These are phyloP conservation scores for Candida endomychidarum DNA, from an alignment of 805 yeast genomes.

Conservation along the genomic window DNA sequence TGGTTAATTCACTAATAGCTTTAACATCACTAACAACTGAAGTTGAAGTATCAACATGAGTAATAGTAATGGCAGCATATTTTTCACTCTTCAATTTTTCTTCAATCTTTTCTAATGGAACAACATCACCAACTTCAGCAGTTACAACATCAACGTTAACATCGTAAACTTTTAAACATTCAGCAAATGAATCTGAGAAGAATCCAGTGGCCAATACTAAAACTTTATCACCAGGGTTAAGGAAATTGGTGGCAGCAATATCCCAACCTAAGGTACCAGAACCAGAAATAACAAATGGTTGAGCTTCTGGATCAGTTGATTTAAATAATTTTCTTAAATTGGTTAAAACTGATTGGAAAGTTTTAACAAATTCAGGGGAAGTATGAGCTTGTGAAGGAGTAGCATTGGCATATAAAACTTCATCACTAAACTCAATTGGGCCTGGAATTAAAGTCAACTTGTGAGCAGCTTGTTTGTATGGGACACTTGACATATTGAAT, in stretches of 20 bases:
- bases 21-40: conserved; percentile 82
- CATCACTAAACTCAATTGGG: conserved; percentile 80
- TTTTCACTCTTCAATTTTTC: conserved; percentile 48
- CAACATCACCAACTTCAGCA: conserved; percentile 73
- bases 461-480: conserved; percentile 41
- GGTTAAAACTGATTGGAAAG: conserved; percentile 67
- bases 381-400: conserved; percentile 90
- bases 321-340: conserved; percentile 74
- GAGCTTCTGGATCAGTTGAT: conserved; percentile 61
- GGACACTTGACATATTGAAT: conserved; percentile 31
- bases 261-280: conserved; percentile 98
- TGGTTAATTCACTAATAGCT: conserved; percentile 59
- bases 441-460: conserved; percentile 73
- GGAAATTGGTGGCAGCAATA: conserved; percentile 73
- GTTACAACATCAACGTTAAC: conserved; percentile 72
- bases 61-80: conserved; percentile 75
- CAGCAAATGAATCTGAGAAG: conserved; percentile 81
- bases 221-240: conserved; percentile 63
- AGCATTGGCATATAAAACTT: conserved; percentile 75
- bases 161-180: conserved; percentile 69
- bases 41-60: conserved; percentile 96
- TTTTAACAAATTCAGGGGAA: conserved; percentile 73
- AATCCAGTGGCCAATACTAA: conserved; percentile 88
- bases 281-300: conserved; percentile 81
- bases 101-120: conserved; percentile 57